phyloP scores from a whole-genome alignment of 768 basidiomycete species.

The Agrocybe pediades region DNA sequence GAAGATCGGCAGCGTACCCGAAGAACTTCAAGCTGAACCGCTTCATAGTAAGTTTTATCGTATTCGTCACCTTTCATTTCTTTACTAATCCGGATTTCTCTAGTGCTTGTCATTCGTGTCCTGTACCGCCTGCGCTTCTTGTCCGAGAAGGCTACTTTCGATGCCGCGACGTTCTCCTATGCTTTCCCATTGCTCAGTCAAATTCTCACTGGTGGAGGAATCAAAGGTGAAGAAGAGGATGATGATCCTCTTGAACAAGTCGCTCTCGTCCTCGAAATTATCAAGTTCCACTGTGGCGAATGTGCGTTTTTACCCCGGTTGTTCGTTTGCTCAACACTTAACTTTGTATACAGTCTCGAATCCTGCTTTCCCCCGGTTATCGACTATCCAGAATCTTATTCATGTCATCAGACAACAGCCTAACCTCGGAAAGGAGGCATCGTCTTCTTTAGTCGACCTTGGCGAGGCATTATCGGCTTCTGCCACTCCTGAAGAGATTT shows the following conservation, averaged over 20 bases:
- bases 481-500: constrained; percentile 63
- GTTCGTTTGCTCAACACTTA: background rate
- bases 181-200: constrained; percentile 72
- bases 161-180: constrained; percentile 85
- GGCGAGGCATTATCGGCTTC: constrained; percentile 76
- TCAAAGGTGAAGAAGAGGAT: constrained; percentile 55
- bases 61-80: background rate
- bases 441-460: constrained; percentile 77
- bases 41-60: constrained; percentile 49
- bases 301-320: constrained; percentile 48
- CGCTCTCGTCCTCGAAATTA: constrained; percentile 67
- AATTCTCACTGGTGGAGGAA: constrained; percentile 70
- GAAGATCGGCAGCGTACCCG: constrained; percentile 66
- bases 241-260: constrained; percentile 83
- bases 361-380: constrained; percentile 69
- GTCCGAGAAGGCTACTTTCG: constrained; percentile 80
- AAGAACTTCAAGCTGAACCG: constrained; percentile 71
- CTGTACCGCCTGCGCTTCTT: constrained; percentile 82
- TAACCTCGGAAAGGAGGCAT: constrained; percentile 80
- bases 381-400: constrained; percentile 69
- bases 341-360: constrained; percentile 55
- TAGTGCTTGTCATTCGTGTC: constrained; percentile 81
- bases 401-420: constrained; percentile 77
- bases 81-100: constrained; percentile 1
- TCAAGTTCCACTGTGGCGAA: constrained; percentile 72